A percentile compares a stretch with the other conserved stretches of the same genome.
Conservation (phyloP, 169 alveolate genomes). For the Plasmodium cynomolgi region DNA sequence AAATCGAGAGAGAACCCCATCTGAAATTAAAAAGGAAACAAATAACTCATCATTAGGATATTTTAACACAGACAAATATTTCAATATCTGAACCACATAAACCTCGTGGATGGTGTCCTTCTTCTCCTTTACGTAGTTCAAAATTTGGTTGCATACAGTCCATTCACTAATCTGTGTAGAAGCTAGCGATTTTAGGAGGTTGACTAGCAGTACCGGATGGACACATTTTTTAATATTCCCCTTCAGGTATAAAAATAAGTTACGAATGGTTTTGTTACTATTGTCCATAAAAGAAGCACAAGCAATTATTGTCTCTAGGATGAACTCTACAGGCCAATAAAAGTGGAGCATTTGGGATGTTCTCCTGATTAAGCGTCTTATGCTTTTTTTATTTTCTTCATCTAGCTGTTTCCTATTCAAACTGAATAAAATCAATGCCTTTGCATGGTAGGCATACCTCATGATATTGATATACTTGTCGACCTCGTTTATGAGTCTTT, state of each 20-base stretch:
- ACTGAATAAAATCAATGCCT: conserved; percentile 42
- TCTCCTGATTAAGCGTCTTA: conserved; percentile 48
- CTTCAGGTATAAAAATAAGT: conserved; percentile 51
- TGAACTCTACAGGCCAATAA: conserved; percentile 67
- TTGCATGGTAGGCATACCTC: conserved; percentile 66
- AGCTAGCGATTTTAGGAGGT: conserved; percentile 5
- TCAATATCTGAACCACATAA: conserved; percentile 18
- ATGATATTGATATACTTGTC: conserved; percentile 51
- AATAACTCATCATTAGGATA: conserved; percentile 19
- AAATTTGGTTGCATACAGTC: conserved; percentile 31
- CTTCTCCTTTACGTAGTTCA: conserved; percentile 29
- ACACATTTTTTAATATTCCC: conserved; percentile 45
- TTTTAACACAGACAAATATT: not conserved
- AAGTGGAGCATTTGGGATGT: conserved; percentile 51
- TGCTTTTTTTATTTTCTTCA: conserved; percentile 26
- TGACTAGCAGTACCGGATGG: conserved; percentile 28
- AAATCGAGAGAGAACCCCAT: conserved; percentile 1
- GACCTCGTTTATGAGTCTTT: conserved; percentile 48
- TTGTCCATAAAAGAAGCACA: conserved; percentile 6
- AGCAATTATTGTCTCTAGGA: conserved; percentile 48
- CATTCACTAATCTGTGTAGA: not conserved
- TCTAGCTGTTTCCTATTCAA: conserved; percentile 30
- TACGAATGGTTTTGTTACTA: conserved; percentile 1
- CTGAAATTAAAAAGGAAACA: not conserved
- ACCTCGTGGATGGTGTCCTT: not conserved